Conservation (phyloP, 2,329 filamentous ascomycete genomes). For the Monilinia vaccinii-corymbosi region DNA sequence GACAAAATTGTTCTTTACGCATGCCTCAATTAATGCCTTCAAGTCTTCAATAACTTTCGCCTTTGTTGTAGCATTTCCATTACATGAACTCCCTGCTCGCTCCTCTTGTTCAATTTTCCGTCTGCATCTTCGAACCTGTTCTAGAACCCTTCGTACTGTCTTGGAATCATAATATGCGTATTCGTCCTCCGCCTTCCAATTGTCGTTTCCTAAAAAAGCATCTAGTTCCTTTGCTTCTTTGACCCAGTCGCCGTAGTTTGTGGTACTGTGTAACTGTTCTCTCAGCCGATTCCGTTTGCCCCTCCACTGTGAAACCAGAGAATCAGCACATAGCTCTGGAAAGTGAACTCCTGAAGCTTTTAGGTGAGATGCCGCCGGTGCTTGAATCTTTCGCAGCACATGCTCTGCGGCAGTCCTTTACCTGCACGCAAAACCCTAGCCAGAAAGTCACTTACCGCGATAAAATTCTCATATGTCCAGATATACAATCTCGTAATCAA, state of each 20-base stretch:
- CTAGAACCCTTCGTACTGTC: constrained; percentile 68
- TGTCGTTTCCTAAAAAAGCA: constrained; percentile 66
- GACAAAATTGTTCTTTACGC: constrained; percentile 95
- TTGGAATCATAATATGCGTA: constrained; percentile 82
- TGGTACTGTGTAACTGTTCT: constrained; percentile 59
- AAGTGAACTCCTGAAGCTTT: background rate
- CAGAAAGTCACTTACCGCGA: constrained; percentile 3
- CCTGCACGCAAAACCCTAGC: background rate
- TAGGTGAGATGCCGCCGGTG: background rate
- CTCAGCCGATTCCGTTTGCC: constrained; percentile 67
- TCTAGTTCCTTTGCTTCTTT: constrained; percentile 71
- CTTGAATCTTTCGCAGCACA: background rate
- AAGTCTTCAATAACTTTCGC: constrained; percentile 62
- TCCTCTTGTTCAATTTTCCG: constrained; percentile 46
- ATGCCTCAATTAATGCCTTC: constrained; percentile 70
- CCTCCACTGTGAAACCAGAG: constrained; percentile 64
- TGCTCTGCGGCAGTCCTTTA: background rate
- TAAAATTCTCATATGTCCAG: constrained; percentile 62
- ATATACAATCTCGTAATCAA: constrained; percentile 81
- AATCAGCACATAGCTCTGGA: constrained; percentile 35
- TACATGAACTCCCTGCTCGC: constrained; percentile 30
- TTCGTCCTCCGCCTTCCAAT: constrained; percentile 70
- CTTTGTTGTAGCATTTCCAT: constrained; percentile 31
- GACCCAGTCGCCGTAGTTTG: constrained; percentile 77
- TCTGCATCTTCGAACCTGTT: constrained; percentile 61